Base-by-base conservation (phyloP, 139 green algal genomes). In the Chlorella sp. region DNA sequence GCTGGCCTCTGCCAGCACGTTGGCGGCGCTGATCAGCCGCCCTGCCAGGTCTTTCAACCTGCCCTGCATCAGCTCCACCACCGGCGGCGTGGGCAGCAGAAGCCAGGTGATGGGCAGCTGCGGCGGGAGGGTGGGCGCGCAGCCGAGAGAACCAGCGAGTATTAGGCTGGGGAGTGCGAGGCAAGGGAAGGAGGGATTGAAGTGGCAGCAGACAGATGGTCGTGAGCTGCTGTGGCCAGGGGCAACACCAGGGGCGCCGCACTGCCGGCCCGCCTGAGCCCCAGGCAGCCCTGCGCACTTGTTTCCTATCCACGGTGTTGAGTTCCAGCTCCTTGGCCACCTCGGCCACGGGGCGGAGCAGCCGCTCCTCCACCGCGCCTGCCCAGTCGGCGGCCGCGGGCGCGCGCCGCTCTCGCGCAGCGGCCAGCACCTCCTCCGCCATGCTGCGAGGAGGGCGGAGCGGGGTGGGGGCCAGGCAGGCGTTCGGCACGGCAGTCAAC, bases 251-350 rank as follows among this genome's bases (percentile, higher is more conserved):
- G 51, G 6, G 17, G 51, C 51, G 9, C 12, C 51, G 51, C 15
- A 27, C 51, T 23, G 17, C 51, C 51, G 9, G 71, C 2, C 71
- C n/a, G 51, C 51, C 19, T 9, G 8, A 31, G 53, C 53, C 19
- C 8, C 53, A 61, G 25, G 8, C 31, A 4, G 27, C 12, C 2
- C 23, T 4, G 53, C 53, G 59, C 27, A 80, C 27, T 43, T 80
- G 74, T 33, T 45, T 27, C 51, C 63, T 48, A 27, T 80, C 74
- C 6, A 80, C 5, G 8, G 27, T 5, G 5, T 80, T 80, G 8
- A 63, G n/a, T n/a, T 80, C 43, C 63, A 80, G 25, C 31, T 80
- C 74, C 11, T 31, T 33, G 5, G 36, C 42, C 0, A 80, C 62
- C 48, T 4, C 19, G 3, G 74, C 63, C 21, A 80, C 23, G 14